Base-by-base conservation (phyloP, 1,284 basidiomycete genomes). In the Xerocomus nothofagi region DNA sequence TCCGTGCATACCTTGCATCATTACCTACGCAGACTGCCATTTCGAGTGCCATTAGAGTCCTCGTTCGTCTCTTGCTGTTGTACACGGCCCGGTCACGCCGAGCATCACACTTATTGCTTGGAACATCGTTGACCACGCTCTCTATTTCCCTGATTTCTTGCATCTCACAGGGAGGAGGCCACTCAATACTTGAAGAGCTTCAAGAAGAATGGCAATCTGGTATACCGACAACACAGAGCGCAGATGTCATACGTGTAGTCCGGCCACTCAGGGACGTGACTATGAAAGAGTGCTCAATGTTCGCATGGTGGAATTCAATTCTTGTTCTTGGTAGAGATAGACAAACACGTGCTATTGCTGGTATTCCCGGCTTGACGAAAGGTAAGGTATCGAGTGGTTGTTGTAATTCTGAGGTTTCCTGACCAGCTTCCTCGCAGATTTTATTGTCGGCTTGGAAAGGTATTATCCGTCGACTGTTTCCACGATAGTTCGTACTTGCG, bases 401-500 rank as follows among this genome's bases (percentile, higher is more conserved):
- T 37, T 42, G 15, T 20, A 34, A 36, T 9, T 42, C 29, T 14
- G n/a, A 26, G 23, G 17, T 8, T 40, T 32, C 21, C 39, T 49
- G 29, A 63, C 37, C 12, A 21, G 7, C 5, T 24, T 39, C 34
- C 12, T n/a, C 6, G 9, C 46, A 93, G 91, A 86, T 62, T 95
- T 95, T 63, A 90, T 95, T 53, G 73, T 86, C 15, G 84, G 86
- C 0, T 67, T 95, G 20, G 90, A 91, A 66, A 81, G 79, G 39
- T 83, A 92, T 59, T 94, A 91, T 66, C 92, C 93, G 0, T 90
- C 91, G 0, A 95, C 93, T 0, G 92, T 95, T 4, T 92, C 90
- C 7, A 87, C 92, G 0, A 91, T 95, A 47, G 85, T 84, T 23
- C 79, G 88, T 39, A 95, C 92, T 0, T 91, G 89, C 54, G 84